Evolutionary conservation across 345 rosid species (phyloP), one percentile per base, ranked within the genome.

Genomic region (Rhizophora apiculata): DNA sequence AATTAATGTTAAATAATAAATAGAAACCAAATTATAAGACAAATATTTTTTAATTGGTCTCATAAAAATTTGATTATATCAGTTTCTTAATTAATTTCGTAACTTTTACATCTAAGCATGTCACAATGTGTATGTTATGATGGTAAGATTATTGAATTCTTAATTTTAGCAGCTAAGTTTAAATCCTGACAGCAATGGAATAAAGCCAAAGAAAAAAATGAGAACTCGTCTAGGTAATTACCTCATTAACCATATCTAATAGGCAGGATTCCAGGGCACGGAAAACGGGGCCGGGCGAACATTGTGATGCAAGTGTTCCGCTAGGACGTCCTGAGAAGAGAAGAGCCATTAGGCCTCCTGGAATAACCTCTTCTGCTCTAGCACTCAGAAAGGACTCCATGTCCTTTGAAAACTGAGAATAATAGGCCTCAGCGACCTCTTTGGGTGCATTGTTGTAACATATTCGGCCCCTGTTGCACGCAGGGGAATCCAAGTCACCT

Each of bases 371-470:
- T 31, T 58, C 52, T 32, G 70, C 76, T 72, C 76, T 64, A 52
- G 66, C 65, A 19, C 7, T 52, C 19, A 72, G 32, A 34, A 59
- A 72, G 20, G 55, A 32, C 30, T 22, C 51, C 70, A 65, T 72
- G 36, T 72, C 70, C 53, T 19, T 60, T 9, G 65, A 71, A 59
- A 22, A 72, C 20, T 72, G 66, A 32, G 60, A 29, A 21, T 60
- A 32, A 60, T 72, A 72, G 21, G 70, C 76, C 39, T 72, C 37
- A 3, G 53, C 52, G 51, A 72, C 70, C 66, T 66, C 71, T 13
- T 32, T 20, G 0, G 60, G 75, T 30, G 75, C 69, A 46, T 58
- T 48, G 27, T 26, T 9, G 32, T 64, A 64, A 32, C 6, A 49
- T 51, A 72, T 72, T 34, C 69, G 57, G 0, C 69, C 75, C 34